A percentile compares a stretch with the other conserved stretches of the same genome.
phyloP scores from a whole-genome alignment of 805 yeast species.

The Yueomyces sp. region DNA sequence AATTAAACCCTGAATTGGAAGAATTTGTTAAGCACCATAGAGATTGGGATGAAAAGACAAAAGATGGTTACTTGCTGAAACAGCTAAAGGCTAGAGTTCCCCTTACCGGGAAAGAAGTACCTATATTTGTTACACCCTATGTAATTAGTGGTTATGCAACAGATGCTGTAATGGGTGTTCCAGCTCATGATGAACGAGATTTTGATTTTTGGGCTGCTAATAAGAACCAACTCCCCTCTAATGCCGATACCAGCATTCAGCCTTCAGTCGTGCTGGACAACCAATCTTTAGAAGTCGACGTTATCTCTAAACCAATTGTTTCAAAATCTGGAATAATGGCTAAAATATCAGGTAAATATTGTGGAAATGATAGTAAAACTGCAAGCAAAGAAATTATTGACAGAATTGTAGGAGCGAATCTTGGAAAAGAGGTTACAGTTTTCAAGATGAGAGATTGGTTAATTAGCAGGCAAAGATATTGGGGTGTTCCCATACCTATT shows the following conservation, averaged over 20 bases:
- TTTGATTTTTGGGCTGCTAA: slow-evolving; percentile 67
- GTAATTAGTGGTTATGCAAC: slow-evolving; percentile 68
- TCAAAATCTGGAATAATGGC: slow-evolving; percentile 36
- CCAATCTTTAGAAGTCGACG: slow-evolving; percentile 1
- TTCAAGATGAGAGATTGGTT: slow-evolving; percentile 84
- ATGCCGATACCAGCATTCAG: not conserved
- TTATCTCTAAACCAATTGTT: slow-evolving; percentile 23
- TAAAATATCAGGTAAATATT: slow-evolving; percentile 32
- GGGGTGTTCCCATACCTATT: slow-evolving; percentile 99
- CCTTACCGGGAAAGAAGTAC: slow-evolving; percentile 34
- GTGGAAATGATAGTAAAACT: slow-evolving; percentile 35
- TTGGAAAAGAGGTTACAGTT: slow-evolving; percentile 39
- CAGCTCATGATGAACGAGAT: slow-evolving; percentile 85
- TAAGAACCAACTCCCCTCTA: slow-evolving; percentile 21
- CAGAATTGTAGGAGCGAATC: slow-evolving; percentile 24
- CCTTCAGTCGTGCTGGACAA: slow-evolving; percentile 5
- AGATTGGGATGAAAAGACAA: slow-evolving; percentile 22
- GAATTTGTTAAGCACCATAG: slow-evolving; percentile 31
- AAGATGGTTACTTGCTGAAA: slow-evolving; percentile 39
- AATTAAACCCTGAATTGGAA: slow-evolving; percentile 28
- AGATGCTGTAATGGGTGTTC: slow-evolving; percentile 98
- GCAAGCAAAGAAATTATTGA: slow-evolving; percentile 39
- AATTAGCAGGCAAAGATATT: slow-evolving; percentile 84
- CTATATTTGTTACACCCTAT: slow-evolving; percentile 84
- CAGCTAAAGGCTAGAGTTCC: slow-evolving; percentile 45